phyloP scores from a whole-genome alignment of 2,329 filamentous ascomycete genomes.

The Xylaria hypoxylon region DNA sequence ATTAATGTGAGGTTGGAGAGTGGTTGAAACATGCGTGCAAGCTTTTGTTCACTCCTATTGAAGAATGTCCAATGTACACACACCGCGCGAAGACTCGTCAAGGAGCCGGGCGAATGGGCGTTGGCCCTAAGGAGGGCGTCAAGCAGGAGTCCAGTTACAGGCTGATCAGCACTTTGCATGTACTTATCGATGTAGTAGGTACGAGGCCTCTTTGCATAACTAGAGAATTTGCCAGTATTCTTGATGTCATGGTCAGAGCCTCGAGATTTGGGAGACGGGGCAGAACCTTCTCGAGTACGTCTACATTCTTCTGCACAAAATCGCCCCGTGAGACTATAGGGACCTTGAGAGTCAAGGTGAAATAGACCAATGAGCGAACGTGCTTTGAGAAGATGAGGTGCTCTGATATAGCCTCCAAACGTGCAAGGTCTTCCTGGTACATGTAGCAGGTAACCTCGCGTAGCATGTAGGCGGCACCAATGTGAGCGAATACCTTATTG shows the following conservation, averaged over 20 bases:
- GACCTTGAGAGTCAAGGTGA: constrained; percentile 37
- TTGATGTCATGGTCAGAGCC: constrained; percentile 40
- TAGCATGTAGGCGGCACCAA: constrained; percentile 56
- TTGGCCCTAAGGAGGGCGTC: constrained; percentile 45
- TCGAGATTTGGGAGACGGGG: constrained; percentile 43
- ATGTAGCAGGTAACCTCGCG: constrained; percentile 49
- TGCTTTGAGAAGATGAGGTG: constrained; percentile 44
- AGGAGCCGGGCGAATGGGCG: constrained; percentile 32
- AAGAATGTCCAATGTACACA: constrained; percentile 46
- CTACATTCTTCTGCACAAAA: constrained; percentile 38
- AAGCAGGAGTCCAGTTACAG: constrained; percentile 42
- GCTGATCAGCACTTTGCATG: constrained; percentile 26
- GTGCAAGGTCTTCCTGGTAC: constrained; percentile 44
- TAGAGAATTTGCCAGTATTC: too few species aligned
- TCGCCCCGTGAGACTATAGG: constrained; percentile 36
- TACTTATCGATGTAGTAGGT: constrained; percentile 22
- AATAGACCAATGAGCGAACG: constrained; percentile 46
- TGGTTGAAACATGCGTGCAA: constrained; percentile 41
- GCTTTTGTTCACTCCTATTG: constrained; percentile 33
- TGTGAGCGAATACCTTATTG: constrained; percentile 42
- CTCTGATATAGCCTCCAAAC: constrained; percentile 43
- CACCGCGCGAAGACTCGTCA: constrained; percentile 41
- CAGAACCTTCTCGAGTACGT: constrained; percentile 41
- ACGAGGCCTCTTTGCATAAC: constrained; percentile 28
- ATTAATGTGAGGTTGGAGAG: constrained; percentile 43